Evolutionary conservation across 805 yeast species (phyloP), one percentile per base, ranked within the genome.

Genomic region (Saturnispora bothae): DNA sequence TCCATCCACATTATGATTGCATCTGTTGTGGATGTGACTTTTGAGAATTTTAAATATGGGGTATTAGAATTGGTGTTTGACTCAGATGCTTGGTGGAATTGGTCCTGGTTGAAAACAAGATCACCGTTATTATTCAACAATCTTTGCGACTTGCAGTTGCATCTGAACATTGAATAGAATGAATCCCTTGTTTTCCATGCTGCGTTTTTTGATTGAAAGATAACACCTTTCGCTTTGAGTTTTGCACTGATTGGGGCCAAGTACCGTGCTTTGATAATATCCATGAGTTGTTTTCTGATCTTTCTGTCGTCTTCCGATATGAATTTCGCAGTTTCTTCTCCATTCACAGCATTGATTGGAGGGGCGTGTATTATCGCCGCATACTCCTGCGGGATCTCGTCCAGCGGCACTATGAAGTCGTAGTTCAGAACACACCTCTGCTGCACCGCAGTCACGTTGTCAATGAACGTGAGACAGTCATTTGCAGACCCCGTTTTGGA

Each of bases 121-220:
- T 30, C 6, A 5, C 40, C 40, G 4, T 37, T 34, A 20, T 29
- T 19, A 31, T 31, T 27, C 21, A 37, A 31, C 8, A 37, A 19
- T 16, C 40, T 19, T 20, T 20, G 28, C 19, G 35, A 31, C 17
- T 31, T 25, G 18, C 40, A 37, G n/a, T 20, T 26, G 22, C 40
- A 37, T 19, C 40, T 31, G 17, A 25, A 37, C 35, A 37, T 37
- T 17, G 40, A 20, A 20, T 37, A 37, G 19, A 37, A 37, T 3
- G 35, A 31, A 28, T 37, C 40, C 14, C 40, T 31, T 6, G 40
- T 37, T 37, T 37, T 37, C 40, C 40, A 37, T 6, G 40, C 40
- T 5, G 35, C 35, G 31, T 37, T 37, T 20, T 37, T 37, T 6
- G 35, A n/a, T 13, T n/a, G 17, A 10, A 29, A 32, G 8, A 25